Evolutionary conservation across 768 basidiomycete species (phyloP), one percentile per base, ranked within the genome.

Genomic region (Mycena olivaceomarginata): DNA sequence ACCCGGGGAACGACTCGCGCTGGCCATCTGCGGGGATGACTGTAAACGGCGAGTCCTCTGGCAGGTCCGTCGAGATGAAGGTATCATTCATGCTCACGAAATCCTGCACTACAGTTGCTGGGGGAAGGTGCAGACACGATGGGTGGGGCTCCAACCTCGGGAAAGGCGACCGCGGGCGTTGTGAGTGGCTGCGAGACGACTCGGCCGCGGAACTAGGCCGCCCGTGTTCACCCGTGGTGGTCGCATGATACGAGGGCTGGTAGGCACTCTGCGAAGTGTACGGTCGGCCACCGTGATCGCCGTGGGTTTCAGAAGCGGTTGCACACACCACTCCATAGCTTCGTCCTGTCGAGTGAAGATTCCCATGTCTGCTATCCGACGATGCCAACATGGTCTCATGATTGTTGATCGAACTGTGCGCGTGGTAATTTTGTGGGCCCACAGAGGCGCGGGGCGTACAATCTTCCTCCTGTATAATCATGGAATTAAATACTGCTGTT

Each of bases 31-130:
- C 25, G 5, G 64, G 41, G 4, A 45, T 18, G n/a, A 66, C 56
- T 25, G 51, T 53, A 37, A 73, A 73, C 18, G 72, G 72, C 25
- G 72, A 56, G 10, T 65, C 72, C 40, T 43, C 64, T 2, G 64
- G 65, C 10, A 65, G 71, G 63, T 73, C 64, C 15, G 72, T 73
- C 25, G 41, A 5, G 25, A 73, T 43, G 64, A 57, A 66, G 0
- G 72, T 16, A 5, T 73, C 72, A 43, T 73, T 73, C 72, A 73
- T 66, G 53, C 57, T 64, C 6, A 73, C 53, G 56, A 73, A 73
- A 20, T 66, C 53, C 5, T 46, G 70, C 11, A 51, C 40, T 16
- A 18, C 13, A 4, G 39, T 31, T 12, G 39, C 20, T 9, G 62
- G 31, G 18, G 37, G 70, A 2, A 5, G 48, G 1, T 67, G 48